Evolutionary conservation across 169 alveolate species (phyloP), one percentile per base, ranked within the genome.

Genomic region (Eimeria necatrix): DNA sequence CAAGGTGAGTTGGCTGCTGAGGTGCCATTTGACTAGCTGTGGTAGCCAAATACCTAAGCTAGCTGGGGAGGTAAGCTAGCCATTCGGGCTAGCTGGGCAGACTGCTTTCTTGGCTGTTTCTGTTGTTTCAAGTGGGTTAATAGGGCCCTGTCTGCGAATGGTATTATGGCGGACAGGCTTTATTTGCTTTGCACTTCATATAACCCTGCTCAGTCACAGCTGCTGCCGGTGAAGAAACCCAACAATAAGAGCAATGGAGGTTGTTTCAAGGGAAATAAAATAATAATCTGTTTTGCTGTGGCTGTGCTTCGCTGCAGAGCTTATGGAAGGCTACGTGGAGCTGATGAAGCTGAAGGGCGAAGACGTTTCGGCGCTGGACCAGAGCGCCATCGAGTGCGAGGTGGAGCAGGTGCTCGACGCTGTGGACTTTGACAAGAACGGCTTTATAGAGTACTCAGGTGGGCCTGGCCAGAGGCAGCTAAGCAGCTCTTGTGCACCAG

Each of bases 361-460:
- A n/a, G 97, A 97, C 48, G 95, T 97, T 41, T 95, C 94, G 56
- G 96, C 96, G 51, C 52, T 97, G 49, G 98, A 97, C 61, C 96
- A 89, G 51, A 85, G 97, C 59, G 97, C 97, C 51, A 96, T 98
- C 32, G 99, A 98, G 94, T 97, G 96, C 52, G 98, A 98, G 96
- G 98, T 98, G 14, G 99, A 98, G 87, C 96, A 96, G 76, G 97
- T 98, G 26, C 95, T 98, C 87, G 97, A 97, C 59, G 96, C 97
- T 20, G 96, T 98, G n/a, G 99, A 98, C 96, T 96, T 98, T 94
- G 99, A 98, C 95, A 97, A 97, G 48, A 97, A 97, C 92, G 99
- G 99, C 16, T 97, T 94, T 87, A 98, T 98, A 46, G 99, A 97
- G 91, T 98, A 98, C 93, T 96, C 98, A 4, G 97, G 97, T 96